Evolutionary conservation across 306 rosid species (phyloP).

Genomic region (Quercus ilex): DNA sequence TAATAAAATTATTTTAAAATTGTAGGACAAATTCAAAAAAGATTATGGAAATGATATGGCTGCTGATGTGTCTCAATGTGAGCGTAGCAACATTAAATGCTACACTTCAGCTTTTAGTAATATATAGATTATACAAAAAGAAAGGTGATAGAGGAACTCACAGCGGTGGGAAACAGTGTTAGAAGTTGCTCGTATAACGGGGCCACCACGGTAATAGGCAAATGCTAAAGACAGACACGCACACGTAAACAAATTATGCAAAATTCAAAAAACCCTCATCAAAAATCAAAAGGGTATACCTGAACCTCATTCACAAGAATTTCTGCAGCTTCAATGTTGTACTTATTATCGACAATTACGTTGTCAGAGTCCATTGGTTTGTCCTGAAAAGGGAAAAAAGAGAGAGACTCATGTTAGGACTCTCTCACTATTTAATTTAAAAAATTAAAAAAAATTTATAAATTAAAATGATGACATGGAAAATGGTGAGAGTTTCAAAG

Average conservation of each 20-base stretch:
- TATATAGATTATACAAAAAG: neutral
- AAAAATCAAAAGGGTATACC: conserved; percentile 31
- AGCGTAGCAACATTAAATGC: no score
- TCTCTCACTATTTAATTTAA: no score
- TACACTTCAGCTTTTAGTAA: no score
- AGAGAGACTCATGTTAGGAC: no score
- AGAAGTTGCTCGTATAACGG: conserved; percentile 87
- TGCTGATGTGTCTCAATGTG: no score
- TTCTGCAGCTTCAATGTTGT: conserved; percentile 75
- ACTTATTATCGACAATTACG: conserved; percentile 41
- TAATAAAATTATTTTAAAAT: no score
- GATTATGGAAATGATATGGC: no score
- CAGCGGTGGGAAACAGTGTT: conserved; percentile 75
- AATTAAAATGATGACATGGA: no score
- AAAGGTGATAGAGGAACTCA: conserved; percentile 42
- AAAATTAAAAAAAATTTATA: no score
- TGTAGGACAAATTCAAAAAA: no score
- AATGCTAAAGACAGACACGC: conserved; percentile 46
- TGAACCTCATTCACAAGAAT: conserved; percentile 61
- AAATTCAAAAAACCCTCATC: neutral
- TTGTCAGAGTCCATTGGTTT: conserved; percentile 11
- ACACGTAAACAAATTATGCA: neutral
- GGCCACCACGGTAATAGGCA: conserved; percentile 77
- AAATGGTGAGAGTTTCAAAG: no score
- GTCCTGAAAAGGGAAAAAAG: conserved; percentile 32